Evolutionary conservation across 2,329 filamentous ascomycete species (phyloP), one percentile per base, ranked within the genome.

Genomic region (Trichoderma endophyticum): DNA sequence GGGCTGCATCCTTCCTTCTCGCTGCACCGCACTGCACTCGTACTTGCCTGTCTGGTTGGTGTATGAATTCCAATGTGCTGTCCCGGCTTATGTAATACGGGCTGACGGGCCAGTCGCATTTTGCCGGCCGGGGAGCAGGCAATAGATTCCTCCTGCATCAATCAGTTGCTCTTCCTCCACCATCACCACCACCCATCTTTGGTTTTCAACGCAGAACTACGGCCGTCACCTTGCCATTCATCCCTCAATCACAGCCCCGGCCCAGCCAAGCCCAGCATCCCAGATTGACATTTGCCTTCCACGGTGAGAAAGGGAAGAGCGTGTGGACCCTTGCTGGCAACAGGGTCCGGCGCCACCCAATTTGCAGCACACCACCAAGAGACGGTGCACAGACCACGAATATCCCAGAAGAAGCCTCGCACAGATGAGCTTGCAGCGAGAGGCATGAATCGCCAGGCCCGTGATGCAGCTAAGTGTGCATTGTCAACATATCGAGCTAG

Each of bases 281-380:
- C 28, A 51, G 36, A 73, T 73, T 64, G 48, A 71, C 68, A 59
- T 72, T 65, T 39, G 66, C 70, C 48, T 68, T 67, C 48, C 70
- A 57, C 48, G 64, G 64, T 72, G 70, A 68, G 70, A 32, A 61
- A 21, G 39, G 39, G 24, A 24, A 36, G 11, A 68, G 70, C 43
- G 30, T 56, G 64, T 72, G 70, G 70, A 72, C 48, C 70, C 70
- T 63, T 62, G 64, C 39, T 68, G 32, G 57, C n/a, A 36, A 54
- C 71, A 72, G 71, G 71, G 66, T 43, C 71, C 43, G 71, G 71
- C 71, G 71, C 71, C 71, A 71, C 71, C 26, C 67, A 72, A 72
- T 70, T 72, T 70, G 54, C 71, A 70, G 66, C 71, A 72, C 71
- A 63, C 71, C 60, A 70, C 51, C 59, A 30, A 18, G 34, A 48